These are phyloP conservation scores for Candida albicans DNA, from an alignment of 1,139 yeast species.

Conservation along the genomic window DNA sequence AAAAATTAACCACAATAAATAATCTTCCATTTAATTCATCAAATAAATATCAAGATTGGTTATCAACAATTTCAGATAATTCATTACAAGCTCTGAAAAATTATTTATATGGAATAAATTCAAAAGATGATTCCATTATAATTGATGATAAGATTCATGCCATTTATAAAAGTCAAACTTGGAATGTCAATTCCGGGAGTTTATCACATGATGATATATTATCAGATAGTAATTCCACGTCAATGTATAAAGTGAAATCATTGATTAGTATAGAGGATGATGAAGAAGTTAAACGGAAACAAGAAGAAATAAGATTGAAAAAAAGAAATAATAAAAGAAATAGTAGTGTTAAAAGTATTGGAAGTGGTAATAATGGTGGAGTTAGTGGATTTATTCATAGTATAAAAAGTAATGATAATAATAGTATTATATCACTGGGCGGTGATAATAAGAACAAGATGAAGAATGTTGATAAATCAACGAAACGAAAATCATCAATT, in stretches of 20 bases:
- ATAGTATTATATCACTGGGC: neutral
- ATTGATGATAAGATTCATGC: slow-evolving; percentile 32
- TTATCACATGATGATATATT: slow-evolving; percentile 7
- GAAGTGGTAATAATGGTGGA: slow-evolving; percentile 1
- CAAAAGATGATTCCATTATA: slow-evolving; percentile 23
- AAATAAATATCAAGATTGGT: slow-evolving; percentile 22
- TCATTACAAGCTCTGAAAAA: slow-evolving; percentile 27
- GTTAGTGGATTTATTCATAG: neutral
- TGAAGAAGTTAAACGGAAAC: slow-evolving; percentile 20
- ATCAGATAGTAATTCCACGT: slow-evolving; percentile 10
- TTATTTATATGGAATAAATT: slow-evolving; percentile 23
- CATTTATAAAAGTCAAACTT: slow-evolving; percentile 30
- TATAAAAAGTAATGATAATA: slow-evolving; percentile 9
- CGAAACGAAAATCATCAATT: slow-evolving; percentile 26
- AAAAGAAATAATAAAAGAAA: slow-evolving; percentile 11
- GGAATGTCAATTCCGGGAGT: neutral
- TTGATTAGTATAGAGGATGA: slow-evolving; percentile 35
- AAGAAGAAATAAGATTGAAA: slow-evolving; percentile 16
- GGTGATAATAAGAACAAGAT: neutral
- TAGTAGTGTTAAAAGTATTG: slow-evolving; percentile 11
- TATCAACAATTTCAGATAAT: slow-evolving; percentile 29
- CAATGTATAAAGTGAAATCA: slow-evolving; percentile 44
- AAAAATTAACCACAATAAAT: neutral
- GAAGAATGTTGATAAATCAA: slow-evolving; percentile 5
- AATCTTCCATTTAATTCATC: slow-evolving; percentile 2